Conservation (phyloP, 768 basidiomycete species). For the Dictyophora rubrovolvata region DNA sequence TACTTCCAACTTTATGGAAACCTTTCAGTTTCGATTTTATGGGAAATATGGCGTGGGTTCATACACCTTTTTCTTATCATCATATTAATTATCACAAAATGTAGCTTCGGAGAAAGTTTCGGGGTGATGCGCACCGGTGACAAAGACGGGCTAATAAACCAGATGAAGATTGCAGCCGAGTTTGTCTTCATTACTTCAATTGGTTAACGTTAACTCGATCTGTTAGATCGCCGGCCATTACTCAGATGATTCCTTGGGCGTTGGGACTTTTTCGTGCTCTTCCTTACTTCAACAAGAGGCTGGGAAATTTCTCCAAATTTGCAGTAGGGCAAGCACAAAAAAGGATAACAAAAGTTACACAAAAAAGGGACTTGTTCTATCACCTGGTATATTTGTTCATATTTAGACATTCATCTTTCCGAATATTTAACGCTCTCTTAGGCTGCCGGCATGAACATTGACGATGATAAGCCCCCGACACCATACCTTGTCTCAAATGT, state of each 20-base stretch:
- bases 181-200: not conserved
- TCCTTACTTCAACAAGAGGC: slow-evolving; percentile 27
- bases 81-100: not conserved
- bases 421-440: slow-evolving; percentile 14
- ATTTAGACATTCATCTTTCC: not conserved
- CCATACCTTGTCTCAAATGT: slow-evolving; percentile 27
- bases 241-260: slow-evolving; percentile 30
- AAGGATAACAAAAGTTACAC: not conserved
- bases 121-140: slow-evolving; percentile 31
- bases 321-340: slow-evolving; percentile 14
- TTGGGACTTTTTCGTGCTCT: slow-evolving; percentile 28
- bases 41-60: slow-evolving; percentile 28
- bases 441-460: slow-evolving; percentile 17
- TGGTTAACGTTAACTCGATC: slow-evolving; percentile 17
- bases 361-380: slow-evolving; percentile 26
- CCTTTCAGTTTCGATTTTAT: slow-evolving; percentile 26
- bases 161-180: slow-evolving; percentile 26
- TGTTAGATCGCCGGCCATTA: slow-evolving; percentile 24
- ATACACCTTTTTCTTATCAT: not conserved
- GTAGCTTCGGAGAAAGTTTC: slow-evolving; percentile 28
- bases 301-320: slow-evolving; percentile 24
- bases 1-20: not conserved
- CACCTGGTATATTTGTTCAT: slow-evolving; percentile 26
- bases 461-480: slow-evolving; percentile 30
- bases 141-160: slow-evolving; percentile 31